Conservation (phyloP, 345 rosid species). For the Salix koriyanagi region DNA sequence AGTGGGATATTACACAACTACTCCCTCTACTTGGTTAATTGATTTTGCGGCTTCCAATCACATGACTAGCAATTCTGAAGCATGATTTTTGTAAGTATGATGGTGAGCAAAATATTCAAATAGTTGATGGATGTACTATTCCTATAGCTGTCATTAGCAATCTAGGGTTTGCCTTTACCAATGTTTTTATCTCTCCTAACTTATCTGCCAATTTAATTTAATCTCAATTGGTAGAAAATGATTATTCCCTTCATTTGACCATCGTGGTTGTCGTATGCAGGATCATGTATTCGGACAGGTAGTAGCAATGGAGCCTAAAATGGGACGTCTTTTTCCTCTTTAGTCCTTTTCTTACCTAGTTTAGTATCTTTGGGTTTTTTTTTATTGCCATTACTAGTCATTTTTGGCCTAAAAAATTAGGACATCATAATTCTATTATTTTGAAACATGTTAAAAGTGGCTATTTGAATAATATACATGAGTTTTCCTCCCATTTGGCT, state of each 20-base stretch:
- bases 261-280: background rate
- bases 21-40: too few relatives aligned
- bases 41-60: too few relatives aligned
- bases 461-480: background rate
- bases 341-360: background rate
- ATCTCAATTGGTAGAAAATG: background rate
- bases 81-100: background rate
- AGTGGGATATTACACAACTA: too few relatives aligned
- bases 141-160: background rate
- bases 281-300: background rate
- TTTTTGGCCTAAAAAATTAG: background rate
- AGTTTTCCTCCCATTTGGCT: background rate
- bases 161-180: background rate
- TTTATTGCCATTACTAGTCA: background rate
- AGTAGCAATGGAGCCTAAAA: background rate
- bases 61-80: background rate
- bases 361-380: background rate
- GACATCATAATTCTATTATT: background rate
- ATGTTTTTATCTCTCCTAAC: background rate
- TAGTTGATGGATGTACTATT: background rate
- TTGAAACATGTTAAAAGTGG: background rate
- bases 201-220: background rate
- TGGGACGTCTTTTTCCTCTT: background rate
- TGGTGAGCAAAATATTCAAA: background rate
- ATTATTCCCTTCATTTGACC: background rate